phyloP scores from a whole-genome alignment of 2,329 filamentous ascomycete genomes.

The Hypoxylon sp. region DNA sequence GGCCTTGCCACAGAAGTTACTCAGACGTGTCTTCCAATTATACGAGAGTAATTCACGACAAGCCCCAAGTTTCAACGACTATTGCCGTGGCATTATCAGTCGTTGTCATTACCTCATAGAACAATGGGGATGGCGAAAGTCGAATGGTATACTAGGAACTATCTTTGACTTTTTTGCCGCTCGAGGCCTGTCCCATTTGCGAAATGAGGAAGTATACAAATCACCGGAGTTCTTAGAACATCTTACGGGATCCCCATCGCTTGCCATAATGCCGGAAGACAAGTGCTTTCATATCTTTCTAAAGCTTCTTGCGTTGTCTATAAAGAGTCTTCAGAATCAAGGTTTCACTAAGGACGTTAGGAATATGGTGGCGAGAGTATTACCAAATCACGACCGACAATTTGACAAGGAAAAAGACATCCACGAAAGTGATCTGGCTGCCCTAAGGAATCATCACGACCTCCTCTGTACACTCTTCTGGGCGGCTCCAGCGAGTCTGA shows the following conservation, averaged over 20 bases:
- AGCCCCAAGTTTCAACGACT: slow-evolving; percentile 74
- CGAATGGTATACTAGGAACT: slow-evolving; percentile 69
- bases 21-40: slow-evolving; percentile 71
- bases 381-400: slow-evolving; percentile 77
- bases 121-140: slow-evolving; percentile 76
- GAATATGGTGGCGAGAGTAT: slow-evolving; percentile 72
- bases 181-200: slow-evolving; percentile 72
- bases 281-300: slow-evolving; percentile 77
- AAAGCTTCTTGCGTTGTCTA: slow-evolving; percentile 73
- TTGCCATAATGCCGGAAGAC: slow-evolving; percentile 69
- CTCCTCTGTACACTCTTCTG: slow-evolving; percentile 77
- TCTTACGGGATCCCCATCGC: slow-evolving; percentile 62
- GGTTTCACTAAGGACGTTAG: slow-evolving; percentile 70
- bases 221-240: slow-evolving; percentile 75
- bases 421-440: slow-evolving; percentile 72
- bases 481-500: slow-evolving; percentile 69
- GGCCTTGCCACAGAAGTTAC: slow-evolving; percentile 69
- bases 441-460: slow-evolving; percentile 78
- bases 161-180: slow-evolving; percentile 79
- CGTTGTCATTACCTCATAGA: slow-evolving; percentile 75
- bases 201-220: slow-evolving; percentile 74
- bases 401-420: slow-evolving; percentile 74
- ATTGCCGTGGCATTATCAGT: slow-evolving; percentile 71
- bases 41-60: slow-evolving; percentile 71
- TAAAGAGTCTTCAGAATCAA: slow-evolving; percentile 65